These are phyloP conservation scores for Penicillium lagena DNA, from an alignment of 495 filamentous ascomycete species.

Conservation along the genomic window DNA sequence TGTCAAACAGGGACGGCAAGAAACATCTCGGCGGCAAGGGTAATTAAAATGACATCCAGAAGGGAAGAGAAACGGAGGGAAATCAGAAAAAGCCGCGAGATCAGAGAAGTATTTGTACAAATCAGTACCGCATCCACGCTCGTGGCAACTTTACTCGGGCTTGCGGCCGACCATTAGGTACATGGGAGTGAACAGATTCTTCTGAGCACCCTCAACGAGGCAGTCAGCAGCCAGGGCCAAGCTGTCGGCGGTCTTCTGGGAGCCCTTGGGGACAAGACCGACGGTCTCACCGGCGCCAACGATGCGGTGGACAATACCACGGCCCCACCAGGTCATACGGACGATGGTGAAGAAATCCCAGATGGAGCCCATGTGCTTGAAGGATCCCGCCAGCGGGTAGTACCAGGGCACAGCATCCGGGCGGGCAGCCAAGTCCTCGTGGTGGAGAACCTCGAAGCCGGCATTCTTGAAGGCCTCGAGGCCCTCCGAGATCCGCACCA, in stretches of 20 bases:
- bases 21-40: slow-evolving; percentile 1
- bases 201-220: slow-evolving; percentile 81
- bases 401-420: slow-evolving; percentile 83
- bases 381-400: slow-evolving; percentile 79
- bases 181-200: slow-evolving; percentile 98
- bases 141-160: slow-evolving; percentile 43
- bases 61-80: slow-evolving; percentile 1
- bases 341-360: slow-evolving; percentile 80
- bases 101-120: slow-evolving; percentile 2
- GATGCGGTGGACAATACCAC: slow-evolving; percentile 69
- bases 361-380: slow-evolving; percentile 73
- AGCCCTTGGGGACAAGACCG: slow-evolving; percentile 71
- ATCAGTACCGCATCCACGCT: not conserved
- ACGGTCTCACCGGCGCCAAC: slow-evolving; percentile 72
- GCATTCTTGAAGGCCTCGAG: slow-evolving; percentile 79
- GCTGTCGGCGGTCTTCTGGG: slow-evolving; percentile 92
- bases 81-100: slow-evolving; percentile 1
- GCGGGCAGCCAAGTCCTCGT: slow-evolving; percentile 87
- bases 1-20: not conserved
- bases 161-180: slow-evolving; percentile 97
- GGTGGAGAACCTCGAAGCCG: slow-evolving; percentile 76
- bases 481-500: slow-evolving; percentile 86
- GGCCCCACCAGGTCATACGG: slow-evolving; percentile 84
- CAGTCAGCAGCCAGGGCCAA: slow-evolving; percentile 78
- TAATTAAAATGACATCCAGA: slow-evolving; percentile 8